phyloP scores from a whole-genome alignment of 2,329 filamentous ascomycete genomes.

The Verticillium dahliae region DNA sequence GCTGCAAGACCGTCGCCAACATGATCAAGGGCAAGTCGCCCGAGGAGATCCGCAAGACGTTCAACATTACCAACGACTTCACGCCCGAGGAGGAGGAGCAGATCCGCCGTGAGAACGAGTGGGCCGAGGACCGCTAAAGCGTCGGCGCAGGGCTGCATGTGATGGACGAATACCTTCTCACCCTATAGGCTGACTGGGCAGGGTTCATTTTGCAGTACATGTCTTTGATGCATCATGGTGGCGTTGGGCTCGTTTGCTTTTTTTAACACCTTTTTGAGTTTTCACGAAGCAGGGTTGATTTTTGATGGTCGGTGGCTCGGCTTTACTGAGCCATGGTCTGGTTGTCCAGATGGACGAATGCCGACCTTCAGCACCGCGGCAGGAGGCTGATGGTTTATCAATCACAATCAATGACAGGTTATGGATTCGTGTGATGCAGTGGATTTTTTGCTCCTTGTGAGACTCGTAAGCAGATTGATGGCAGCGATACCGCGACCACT shows the following conservation, averaged over 20 bases:
- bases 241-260: neutral
- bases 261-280: neutral
- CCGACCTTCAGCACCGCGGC: neutral
- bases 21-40: constrained; percentile 99
- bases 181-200: neutral
- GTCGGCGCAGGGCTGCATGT: neutral
- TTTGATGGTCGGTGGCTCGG: neutral
- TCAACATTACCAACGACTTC: constrained; percentile 99
- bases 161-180: neutral
- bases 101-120: constrained; percentile 87
- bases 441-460: too few species aligned
- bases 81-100: constrained; percentile 98
- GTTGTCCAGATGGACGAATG: neutral
- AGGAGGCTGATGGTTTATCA: neutral
- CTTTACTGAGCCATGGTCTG: neutral
- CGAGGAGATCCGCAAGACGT: constrained; percentile 98
- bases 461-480: too few species aligned
- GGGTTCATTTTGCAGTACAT: neutral
- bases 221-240: neutral
- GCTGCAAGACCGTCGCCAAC: constrained; percentile 98
- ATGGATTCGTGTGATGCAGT: neutral
- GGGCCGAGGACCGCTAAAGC: constrained; percentile 72
- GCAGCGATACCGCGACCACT: too few species aligned
- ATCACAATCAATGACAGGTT: neutral
- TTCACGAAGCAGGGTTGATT: neutral